Base-by-base conservation (phyloP, 441 rosid species). In the Aquilaria agallochum region DNA sequence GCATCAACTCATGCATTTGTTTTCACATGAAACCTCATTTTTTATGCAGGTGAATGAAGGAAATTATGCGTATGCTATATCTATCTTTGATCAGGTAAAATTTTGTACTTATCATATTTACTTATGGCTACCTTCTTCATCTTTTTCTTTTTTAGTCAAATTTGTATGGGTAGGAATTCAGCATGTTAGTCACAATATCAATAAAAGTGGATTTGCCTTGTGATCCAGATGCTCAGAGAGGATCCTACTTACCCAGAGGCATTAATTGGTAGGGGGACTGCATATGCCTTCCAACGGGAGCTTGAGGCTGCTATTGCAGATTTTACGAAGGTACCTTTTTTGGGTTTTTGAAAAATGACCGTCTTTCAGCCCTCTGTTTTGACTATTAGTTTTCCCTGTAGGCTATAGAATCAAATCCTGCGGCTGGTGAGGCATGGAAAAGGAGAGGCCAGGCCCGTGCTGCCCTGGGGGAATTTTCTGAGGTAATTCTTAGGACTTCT, bases 351-450 rank as follows among this genome's bases (percentile, higher is more conserved):
- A 40, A 66, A 36, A 31, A 45, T 47, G 53, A 36, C 4, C 40
- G 47, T 53, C 64, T 71, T 58, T 58, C 71, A 46, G 56, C 67
- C 71, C 45, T 56, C 33, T 51, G n/a, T 56, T 53, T 33, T 65
- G 64, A 14, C 47, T 30, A 57, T 74, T 56, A 52, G 56, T 68
- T 60, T 64, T 50, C 53, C 56, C 2, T 66, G 63, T 74, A 95
- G 99, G 99, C 99, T 56, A 85, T 95, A 70, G 78, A 86, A 85
- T 77, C 82, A 50, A 92, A 92, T 72, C 96, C 97, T 50, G 84
- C 85, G 54, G 99, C 98, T 64, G 89, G 93, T 71, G 99, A 95
- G 90, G 99, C 98, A 55, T 95, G 99, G 99, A 95, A 95, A 80
- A 88, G 97, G 66, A 92, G 99, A 78, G 97, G 99, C 62, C 99